Conservation (phyloP, 1,284 basidiomycete species). For the Takashimella tepidaria region DNA sequence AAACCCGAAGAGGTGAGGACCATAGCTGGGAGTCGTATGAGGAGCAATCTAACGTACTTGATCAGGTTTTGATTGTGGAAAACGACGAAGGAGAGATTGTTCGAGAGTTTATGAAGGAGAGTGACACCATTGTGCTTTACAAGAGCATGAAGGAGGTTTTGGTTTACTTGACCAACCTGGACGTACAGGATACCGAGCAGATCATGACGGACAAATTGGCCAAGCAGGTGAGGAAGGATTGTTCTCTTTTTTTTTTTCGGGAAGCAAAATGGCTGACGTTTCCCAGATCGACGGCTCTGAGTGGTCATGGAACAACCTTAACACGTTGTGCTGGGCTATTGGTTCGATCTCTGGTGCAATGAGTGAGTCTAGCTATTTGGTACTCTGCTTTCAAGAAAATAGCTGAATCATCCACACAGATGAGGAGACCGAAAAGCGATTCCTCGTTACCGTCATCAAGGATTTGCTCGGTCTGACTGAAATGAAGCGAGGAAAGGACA, state of each 20-base stretch:
- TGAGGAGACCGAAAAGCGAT: slow-evolving; percentile 98
- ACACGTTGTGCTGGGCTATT: slow-evolving; percentile 99
- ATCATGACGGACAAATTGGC: slow-evolving; percentile 95
- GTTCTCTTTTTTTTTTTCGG: too few species aligned
- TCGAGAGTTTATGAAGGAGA: slow-evolving; percentile 99
- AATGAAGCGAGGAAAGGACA: slow-evolving; percentile 99
- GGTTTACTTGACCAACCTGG: slow-evolving; percentile 94
- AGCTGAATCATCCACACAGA: slow-evolving; percentile 51
- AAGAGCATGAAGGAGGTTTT: slow-evolving; percentile 98
- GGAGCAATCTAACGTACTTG: background rate
- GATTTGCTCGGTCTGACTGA: slow-evolving; percentile 94
- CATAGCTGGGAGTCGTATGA: too few species aligned
- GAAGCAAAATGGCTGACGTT: background rate
- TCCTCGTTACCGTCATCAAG: slow-evolving; percentile 98
- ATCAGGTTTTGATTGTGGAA: slow-evolving; percentile 90
- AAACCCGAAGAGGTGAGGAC: slow-evolving; percentile 90
- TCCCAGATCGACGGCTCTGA: slow-evolving; percentile 79
- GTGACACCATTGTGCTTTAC: slow-evolving; percentile 97
- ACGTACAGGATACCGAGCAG: slow-evolving; percentile 91
- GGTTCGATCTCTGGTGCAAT: slow-evolving; percentile 99
- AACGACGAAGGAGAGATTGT: slow-evolving; percentile 99
- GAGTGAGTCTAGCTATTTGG: slow-evolving; percentile 64
- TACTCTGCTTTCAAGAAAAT: background rate
- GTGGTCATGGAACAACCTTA: slow-evolving; percentile 99
- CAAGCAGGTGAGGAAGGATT: slow-evolving; percentile 67